A percentile compares a stretch with the other conserved stretches of the same genome.
phyloP scores from a whole-genome alignment of 192 early-diverging fungal species.

The Linnemannia hyalina region DNA sequence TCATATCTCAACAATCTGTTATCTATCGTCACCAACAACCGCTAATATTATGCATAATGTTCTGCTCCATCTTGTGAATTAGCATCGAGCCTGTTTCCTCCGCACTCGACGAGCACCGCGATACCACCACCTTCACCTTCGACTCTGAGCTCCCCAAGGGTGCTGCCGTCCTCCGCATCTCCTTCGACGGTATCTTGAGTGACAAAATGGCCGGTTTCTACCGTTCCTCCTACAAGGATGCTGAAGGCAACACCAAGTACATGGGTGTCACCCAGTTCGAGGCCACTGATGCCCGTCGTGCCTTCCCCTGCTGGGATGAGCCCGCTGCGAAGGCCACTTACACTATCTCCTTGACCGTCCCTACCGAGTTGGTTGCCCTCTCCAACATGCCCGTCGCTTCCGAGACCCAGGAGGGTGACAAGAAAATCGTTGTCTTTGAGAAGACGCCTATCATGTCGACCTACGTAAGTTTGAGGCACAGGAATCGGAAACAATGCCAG shows the following conservation, averaged over 20 bases:
- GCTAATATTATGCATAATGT: neutral
- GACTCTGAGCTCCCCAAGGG: slow-evolving; percentile 62
- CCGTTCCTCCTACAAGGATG: slow-evolving; percentile 75
- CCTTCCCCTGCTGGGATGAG: slow-evolving; percentile 98
- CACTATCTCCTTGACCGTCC: slow-evolving; percentile 86
- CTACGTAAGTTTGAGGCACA: slow-evolving; percentile 68
- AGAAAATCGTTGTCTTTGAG: slow-evolving; percentile 89
- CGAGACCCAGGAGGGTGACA: slow-evolving; percentile 67
- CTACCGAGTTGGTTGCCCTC: slow-evolving; percentile 81
- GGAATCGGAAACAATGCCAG: too few relatives aligned
- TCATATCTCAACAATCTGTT: slow-evolving; percentile 28
- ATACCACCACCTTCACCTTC: slow-evolving; percentile 71
- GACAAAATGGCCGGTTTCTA: slow-evolving; percentile 99
- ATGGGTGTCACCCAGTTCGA: slow-evolving; percentile 98
- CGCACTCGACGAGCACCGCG: slow-evolving; percentile 58
- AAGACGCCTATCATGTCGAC: slow-evolving; percentile 95
- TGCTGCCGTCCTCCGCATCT: slow-evolving; percentile 66
- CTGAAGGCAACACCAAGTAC: slow-evolving; percentile 60
- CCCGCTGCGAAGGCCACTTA: slow-evolving; percentile 96
- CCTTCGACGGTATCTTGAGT: slow-evolving; percentile 77
- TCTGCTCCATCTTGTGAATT: neutral
- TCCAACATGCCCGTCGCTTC: slow-evolving; percentile 91
- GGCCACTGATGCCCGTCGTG: slow-evolving; percentile 89
- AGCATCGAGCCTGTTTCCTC: slow-evolving; percentile 57
- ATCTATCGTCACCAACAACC: slow-evolving; percentile 31